These are phyloP conservation scores for Calocera viscosa DNA, from an alignment of 768 basidiomycete species.

Conservation along the genomic window DNA sequence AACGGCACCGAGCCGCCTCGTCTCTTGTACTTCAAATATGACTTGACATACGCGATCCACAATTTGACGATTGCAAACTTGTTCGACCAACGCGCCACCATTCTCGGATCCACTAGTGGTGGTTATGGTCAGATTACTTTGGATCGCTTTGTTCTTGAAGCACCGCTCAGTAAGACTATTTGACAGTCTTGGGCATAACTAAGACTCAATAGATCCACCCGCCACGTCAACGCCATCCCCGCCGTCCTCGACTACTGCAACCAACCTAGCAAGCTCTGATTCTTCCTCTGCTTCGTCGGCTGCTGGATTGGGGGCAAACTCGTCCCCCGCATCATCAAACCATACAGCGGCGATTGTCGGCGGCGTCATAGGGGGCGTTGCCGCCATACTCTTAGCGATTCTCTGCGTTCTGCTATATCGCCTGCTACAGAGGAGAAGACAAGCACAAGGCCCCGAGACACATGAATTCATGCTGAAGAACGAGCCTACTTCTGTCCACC, in stretches of 20 bases:
- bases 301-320: neutral
- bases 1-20: neutral
- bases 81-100: slow-evolving; percentile 6
- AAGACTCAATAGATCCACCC: neutral
- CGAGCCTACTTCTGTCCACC: too few species aligned
- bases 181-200: neutral
- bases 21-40: neutral
- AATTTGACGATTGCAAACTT: slow-evolving; percentile 7
- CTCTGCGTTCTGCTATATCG: neutral
- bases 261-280: neutral
- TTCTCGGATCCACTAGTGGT: neutral
- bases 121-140: neutral
- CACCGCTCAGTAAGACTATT: neutral
- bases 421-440: neutral
- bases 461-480: too few species aligned
- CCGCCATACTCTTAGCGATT: neutral
- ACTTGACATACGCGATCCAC: neutral
- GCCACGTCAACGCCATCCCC: neutral
- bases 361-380: neutral
- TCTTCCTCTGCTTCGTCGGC: neutral
- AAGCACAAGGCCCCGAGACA: neutral
- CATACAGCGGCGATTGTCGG: neutral
- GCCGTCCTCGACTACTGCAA: neutral
- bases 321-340: neutral
- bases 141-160: neutral